A percentile compares a stretch with the other conserved stretches of the same genome.
These are phyloP conservation scores for Psophocarpus tetragonolobus DNA, from an alignment of 306 rosid genomes.

Conservation along the genomic window DNA sequence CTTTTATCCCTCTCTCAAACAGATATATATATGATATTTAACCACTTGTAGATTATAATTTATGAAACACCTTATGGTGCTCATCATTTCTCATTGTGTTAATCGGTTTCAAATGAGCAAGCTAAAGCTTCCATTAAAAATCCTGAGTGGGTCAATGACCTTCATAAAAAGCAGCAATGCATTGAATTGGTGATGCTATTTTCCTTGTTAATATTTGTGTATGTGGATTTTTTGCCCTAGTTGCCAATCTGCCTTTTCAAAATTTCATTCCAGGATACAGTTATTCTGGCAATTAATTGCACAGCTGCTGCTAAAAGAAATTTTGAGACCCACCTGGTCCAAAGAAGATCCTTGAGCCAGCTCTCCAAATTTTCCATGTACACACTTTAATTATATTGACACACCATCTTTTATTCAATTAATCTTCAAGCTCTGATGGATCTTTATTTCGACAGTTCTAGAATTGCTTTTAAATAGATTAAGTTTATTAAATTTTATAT, in stretches of 20 bases:
- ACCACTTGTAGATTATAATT: slow-evolving; percentile 61
- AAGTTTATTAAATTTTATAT: not conserved
- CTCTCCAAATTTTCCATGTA: slow-evolving; percentile 48
- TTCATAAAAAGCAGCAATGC: slow-evolving; percentile 56
- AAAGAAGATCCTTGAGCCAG: slow-evolving; percentile 48
- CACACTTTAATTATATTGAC: slow-evolving; percentile 31
- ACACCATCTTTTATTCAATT: slow-evolving; percentile 11
- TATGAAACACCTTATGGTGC: slow-evolving; percentile 79
- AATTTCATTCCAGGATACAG: slow-evolving; percentile 58
- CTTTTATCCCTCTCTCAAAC: slow-evolving; percentile 31
- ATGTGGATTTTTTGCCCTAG: slow-evolving; percentile 12
- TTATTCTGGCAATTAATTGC: slow-evolving; percentile 80
- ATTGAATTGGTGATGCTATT: slow-evolving; percentile 68
- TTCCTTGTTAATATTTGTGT: slow-evolving; percentile 32
- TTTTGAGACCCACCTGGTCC: slow-evolving; percentile 47
- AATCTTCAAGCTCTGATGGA: slow-evolving; percentile 37
- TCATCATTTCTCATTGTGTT: slow-evolving; percentile 70
- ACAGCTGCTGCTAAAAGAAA: slow-evolving; percentile 55
- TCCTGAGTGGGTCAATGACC: slow-evolving; percentile 81
- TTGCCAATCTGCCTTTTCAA: slow-evolving; percentile 35
- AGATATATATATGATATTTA: slow-evolving; percentile 28
- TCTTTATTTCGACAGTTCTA: slow-evolving; percentile 7
- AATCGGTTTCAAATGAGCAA: slow-evolving; percentile 50
- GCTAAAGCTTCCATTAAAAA: slow-evolving; percentile 49
- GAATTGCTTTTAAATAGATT: not conserved